Base-by-base conservation (phyloP, 768 basidiomycete species). In the Galerina marginata region DNA sequence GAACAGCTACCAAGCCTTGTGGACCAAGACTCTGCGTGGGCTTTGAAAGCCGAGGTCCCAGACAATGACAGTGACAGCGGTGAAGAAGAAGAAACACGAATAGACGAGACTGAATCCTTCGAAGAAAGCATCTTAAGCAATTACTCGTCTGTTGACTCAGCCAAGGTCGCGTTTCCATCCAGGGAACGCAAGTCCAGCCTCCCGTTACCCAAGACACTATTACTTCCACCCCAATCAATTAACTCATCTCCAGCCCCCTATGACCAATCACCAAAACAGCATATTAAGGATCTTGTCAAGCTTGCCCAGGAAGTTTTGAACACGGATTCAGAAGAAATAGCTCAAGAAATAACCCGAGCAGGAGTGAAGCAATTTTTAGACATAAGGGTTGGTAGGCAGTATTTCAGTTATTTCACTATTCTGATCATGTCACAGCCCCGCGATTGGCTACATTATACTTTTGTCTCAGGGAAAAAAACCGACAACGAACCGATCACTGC, bases 401-500 rank as follows among this genome's bases (percentile, higher is more conserved):
- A 58, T 40, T 54, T 51, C 44, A 36, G 4, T 42, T n/a, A 15
- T 60, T 15, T 7, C 45, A 49, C 14, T 5, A 14, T 46, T 45
- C 48, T 56, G 25, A 56, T 14, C 20, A 44, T 29, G 9, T 12
- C 15, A 38, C 62, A 96, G 93, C 93, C 95, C 25, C 85, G 95
- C 54, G 89, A 96, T 70, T 93, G 94, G 88, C 81, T 96, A 16
- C 82, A 88, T 52, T 92, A 91, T 72, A 91, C 87, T 36, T 87
- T 90, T 70, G 84, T 81, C 60, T 85, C 84, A 11, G 86, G 86
- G 45, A 86, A 84, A 67, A 91, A 88, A 69, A 82, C 86, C 54
- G 82, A 85, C 62, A 79, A 74, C 12, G 90, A 92, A 64, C 82
- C 91, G 2, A 92, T 96, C 48, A 83, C 85, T 6, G 79, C 83